Conservation (phyloP, 2,329 filamentous ascomycete species). For the Cordyceps cateniannulata region DNA sequence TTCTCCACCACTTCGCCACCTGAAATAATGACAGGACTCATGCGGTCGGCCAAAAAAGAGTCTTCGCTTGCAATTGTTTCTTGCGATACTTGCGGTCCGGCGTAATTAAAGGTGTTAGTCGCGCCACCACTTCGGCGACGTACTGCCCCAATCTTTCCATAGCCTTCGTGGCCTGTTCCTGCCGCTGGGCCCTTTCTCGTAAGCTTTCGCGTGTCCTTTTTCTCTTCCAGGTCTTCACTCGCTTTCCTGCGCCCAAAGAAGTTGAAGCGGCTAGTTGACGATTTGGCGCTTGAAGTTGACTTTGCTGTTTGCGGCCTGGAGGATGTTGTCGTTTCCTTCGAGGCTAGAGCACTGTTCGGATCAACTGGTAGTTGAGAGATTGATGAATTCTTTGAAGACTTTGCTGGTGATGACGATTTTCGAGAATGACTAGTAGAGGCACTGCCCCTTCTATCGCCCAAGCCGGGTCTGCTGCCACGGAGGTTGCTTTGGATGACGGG, state of each 20-base stretch:
- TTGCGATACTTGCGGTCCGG: slow-evolving; percentile 40
- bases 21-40: slow-evolving; percentile 60
- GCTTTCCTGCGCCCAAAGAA: slow-evolving; percentile 71
- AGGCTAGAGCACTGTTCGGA: neutral
- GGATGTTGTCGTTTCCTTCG: neutral
- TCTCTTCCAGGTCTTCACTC: slow-evolving; percentile 38
- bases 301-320: slow-evolving; percentile 10
- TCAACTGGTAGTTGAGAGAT: slow-evolving; percentile 23
- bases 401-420: slow-evolving; percentile 23
- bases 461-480: slow-evolving; percentile 38
- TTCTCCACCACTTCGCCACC: slow-evolving; percentile 58
- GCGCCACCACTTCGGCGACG: slow-evolving; percentile 59
- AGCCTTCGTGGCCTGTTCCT: slow-evolving; percentile 90
- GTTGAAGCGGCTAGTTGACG: slow-evolving; percentile 61
- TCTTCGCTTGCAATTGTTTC: slow-evolving; percentile 47
- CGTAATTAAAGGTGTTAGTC: slow-evolving; percentile 38
- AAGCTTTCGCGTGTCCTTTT: slow-evolving; percentile 29
- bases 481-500: slow-evolving; percentile 59
- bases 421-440: slow-evolving; percentile 27
- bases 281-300: slow-evolving; percentile 50
- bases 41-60: slow-evolving; percentile 53
- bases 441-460: slow-evolving; percentile 39
- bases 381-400: slow-evolving; percentile 24
- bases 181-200: slow-evolving; percentile 73
- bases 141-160: slow-evolving; percentile 57